These are phyloP conservation scores for Amauroascus verrucosus DNA, from an alignment of 2,329 filamentous ascomycete species.

Conservation along the genomic window DNA sequence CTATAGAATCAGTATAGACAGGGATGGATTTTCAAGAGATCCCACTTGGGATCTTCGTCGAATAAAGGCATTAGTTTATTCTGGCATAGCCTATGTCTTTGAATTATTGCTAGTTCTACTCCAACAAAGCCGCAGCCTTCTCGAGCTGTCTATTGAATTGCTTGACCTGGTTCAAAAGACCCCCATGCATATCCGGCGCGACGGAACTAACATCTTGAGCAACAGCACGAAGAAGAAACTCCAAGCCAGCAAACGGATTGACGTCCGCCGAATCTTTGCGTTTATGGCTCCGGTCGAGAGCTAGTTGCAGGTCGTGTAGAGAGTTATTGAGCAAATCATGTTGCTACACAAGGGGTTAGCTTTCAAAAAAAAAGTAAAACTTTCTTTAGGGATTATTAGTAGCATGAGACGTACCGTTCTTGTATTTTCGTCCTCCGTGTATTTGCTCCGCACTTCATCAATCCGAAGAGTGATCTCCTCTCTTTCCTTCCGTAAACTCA, in stretches of 20 bases:
- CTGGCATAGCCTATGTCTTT: not conserved
- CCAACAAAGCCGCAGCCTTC: not conserved
- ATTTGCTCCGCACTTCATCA: constrained; percentile 39
- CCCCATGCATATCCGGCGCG: constrained; percentile 31
- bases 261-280: constrained; percentile 16
- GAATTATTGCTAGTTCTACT: not conserved
- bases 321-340: constrained; percentile 35
- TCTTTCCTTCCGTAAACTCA: constrained; percentile 40
- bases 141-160: constrained; percentile 38
- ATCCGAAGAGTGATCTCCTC: constrained; percentile 42
- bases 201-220: constrained; percentile 33
- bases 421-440: constrained; percentile 31
- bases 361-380: not conserved
- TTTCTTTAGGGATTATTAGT: not conserved
- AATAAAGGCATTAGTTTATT: not conserved
- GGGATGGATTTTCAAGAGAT: too few relatives aligned
- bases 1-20: too few relatives aligned
- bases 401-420: constrained; percentile 25
- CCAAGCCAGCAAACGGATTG: constrained; percentile 28
- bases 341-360: constrained; percentile 20
- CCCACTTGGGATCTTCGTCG: too few relatives aligned
- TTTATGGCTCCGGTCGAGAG: constrained; percentile 31
- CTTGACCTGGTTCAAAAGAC: constrained; percentile 33
- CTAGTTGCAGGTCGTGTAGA: constrained; percentile 33
- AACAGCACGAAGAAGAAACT: constrained; percentile 35